Conservation (phyloP, 306 rosid genomes). For the Dalbergia cochinchinensis region DNA sequence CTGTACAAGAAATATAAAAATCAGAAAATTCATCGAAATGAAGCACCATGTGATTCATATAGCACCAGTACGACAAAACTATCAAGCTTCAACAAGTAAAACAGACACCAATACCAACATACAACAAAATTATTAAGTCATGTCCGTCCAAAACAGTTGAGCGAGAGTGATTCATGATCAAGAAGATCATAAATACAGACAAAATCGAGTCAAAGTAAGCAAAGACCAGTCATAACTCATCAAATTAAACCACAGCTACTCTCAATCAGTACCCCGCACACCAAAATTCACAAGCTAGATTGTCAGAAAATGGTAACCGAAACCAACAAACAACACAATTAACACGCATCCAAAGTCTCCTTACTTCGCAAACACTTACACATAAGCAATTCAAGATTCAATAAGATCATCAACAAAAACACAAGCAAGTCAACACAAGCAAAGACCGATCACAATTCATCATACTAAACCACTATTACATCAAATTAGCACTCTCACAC, state of each 20-base stretch:
- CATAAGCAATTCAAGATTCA: neutral
- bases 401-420: too few species aligned
- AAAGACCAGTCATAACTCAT: neutral
- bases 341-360: neutral
- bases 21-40: neutral
- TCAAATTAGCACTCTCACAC: neutral
- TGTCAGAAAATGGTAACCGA: neutral
- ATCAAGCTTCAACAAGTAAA: neutral
- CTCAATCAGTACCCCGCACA: neutral
- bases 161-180: neutral
- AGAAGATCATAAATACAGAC: too few species aligned
- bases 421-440: too few species aligned
- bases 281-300: neutral
- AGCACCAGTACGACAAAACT: neutral
- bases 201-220: too few species aligned
- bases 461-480: constrained; percentile 18
- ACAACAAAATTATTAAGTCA: neutral
- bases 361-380: neutral
- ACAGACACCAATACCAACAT: neutral
- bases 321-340: neutral
- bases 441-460: neutral
- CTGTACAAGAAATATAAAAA: constrained; percentile 50
- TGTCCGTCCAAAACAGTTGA: neutral
- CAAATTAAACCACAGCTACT: constrained; percentile 16
- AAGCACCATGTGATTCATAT: constrained; percentile 3